Evolutionary conservation across 1,139 yeast species (phyloP), one percentile per base, ranked within the genome.

Genomic region (Kodamaea ohmeri): DNA sequence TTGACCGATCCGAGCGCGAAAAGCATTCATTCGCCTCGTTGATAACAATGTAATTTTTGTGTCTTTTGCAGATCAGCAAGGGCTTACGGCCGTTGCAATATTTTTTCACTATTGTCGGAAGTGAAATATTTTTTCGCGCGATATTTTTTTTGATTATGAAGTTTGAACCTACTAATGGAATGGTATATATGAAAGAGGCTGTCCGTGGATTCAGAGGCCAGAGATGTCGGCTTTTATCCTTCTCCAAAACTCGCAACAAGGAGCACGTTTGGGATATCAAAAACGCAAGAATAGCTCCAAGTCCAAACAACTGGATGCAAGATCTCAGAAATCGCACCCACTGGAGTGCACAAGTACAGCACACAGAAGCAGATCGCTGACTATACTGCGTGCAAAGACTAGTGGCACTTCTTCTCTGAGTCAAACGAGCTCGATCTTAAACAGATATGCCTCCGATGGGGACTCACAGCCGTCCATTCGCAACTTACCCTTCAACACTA

Each of bases 211-310:
- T 22, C 6, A 12, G 9, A 20, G 28, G 15, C 8, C 29, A 24
- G 20, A 13, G 32, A 46, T 46, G 49, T 38, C 46, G 13, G 47
- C 46, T 11, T 46, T 39, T 25, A 22, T 44, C 6, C 26, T 45
- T 14, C 6, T 45, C 24, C 47, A 39, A 31, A 36, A 30, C 25
- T 32, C 25, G 19, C 31, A 36, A 6, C 46, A 40, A 25, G 32
- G 30, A 15, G 38, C 30, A 6, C 31, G 38, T 7, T 27, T 17
- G 16, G 38, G 36, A 22, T 35, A 28, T 3, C 30, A 25, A 21
- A 28, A 28, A 14, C 17, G n/a, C n/a, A n/a, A n/a, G n/a, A n/a
- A n/a, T n/a, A n/a, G n/a, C n/a, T n/a, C n/a, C n/a, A n/a, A n/a
- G n/a, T n/a, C n/a, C n/a, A n/a, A 13, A 11, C 19, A 6, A 13